phyloP scores from a whole-genome alignment of 1,284 basidiomycete species.

The Kalmanozyma brasiliensis region DNA sequence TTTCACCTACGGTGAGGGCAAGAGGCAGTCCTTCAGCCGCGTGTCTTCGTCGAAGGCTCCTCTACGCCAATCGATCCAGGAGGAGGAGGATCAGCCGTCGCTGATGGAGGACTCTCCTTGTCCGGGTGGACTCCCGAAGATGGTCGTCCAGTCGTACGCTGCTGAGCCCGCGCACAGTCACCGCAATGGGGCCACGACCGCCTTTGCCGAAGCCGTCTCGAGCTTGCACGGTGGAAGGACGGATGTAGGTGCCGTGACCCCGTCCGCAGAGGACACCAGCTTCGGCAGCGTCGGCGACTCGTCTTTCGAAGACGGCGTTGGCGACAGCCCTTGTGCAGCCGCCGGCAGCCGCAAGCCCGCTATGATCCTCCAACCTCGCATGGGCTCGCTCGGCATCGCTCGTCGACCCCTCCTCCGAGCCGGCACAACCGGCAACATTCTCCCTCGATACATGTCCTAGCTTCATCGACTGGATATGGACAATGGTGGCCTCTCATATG shows the following conservation, averaged over 20 bases:
- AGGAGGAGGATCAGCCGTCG: slow-evolving; percentile 36
- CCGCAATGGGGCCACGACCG: background rate
- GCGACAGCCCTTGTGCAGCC: slow-evolving; percentile 59
- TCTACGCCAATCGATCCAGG: slow-evolving; percentile 30
- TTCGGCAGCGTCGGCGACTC: slow-evolving; percentile 62
- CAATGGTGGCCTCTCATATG: too few species aligned
- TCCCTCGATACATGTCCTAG: slow-evolving; percentile 17
- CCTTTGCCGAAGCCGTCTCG: background rate
- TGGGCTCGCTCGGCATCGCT: slow-evolving; percentile 20
- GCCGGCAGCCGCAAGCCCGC: slow-evolving; percentile 26
- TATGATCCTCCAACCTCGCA: slow-evolving; percentile 30
- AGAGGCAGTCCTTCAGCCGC: slow-evolving; percentile 12
- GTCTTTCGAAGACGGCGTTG: slow-evolving; percentile 56
- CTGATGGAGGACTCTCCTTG: slow-evolving; percentile 46
- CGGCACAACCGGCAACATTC: slow-evolving; percentile 41
- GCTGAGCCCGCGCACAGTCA: background rate
- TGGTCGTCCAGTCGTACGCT: background rate
- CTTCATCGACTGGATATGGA: too few species aligned
- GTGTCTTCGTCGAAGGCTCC: background rate
- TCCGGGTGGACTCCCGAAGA: slow-evolving; percentile 11
- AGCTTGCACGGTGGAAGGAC: background rate
- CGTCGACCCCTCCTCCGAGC: slow-evolving; percentile 40
- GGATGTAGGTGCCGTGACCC: background rate
- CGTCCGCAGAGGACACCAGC: slow-evolving; percentile 40
- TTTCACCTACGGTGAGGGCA: slow-evolving; percentile 61